Base-by-base conservation (phyloP, 1,284 basidiomycete species). In the Quambalaria eucalypti region DNA sequence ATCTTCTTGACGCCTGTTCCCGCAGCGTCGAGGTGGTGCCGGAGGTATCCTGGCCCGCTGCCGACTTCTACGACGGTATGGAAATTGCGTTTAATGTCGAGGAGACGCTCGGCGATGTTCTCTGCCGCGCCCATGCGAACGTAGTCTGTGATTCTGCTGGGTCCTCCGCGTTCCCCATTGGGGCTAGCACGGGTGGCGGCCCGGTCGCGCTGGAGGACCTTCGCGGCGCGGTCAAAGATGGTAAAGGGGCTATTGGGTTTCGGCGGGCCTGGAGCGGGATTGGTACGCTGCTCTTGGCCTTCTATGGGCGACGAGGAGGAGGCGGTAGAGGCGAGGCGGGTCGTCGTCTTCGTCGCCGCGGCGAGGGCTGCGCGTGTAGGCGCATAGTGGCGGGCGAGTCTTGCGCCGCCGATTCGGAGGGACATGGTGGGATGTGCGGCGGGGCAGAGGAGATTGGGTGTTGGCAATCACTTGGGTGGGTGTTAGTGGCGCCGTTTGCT, bases 41-140 rank as follows among this genome's bases (percentile, higher is more conserved):
- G 84, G 64, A 98, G 84, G 77, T 92, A 89, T 1, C 93, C 93
- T 1, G 93, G 81, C n/a, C 93, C 92, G n/a, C 89, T 85, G 1
- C 91, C 89, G 23, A 97, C 79, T 77, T 98, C 95, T 14, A 98
- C 79, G 21, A 98, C 80, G 1, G 83, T 82, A 47, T 81, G 79
- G 66, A 92, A 95, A 39, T 83, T 85, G 38, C 86, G 82, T 78
- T 90, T 92, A 62, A 98, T 87, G 75, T 98, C 93, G 79, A 88
- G 77, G 62, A 97, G 82, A 46, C 93, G 81, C 72, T 98, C 93
- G 69, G 89, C 83, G 80, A 98, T 81, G 62, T 87, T 82, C 66
- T 92, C 88, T 6, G 92, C 90, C 2, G 93, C 84, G 70, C 92
- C 90, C 55, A 90, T 83, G 28, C 90, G 83, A 21, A 99, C 80